These are phyloP conservation scores for Aspergillus saccharolyticus DNA, from an alignment of 495 filamentous ascomycete genomes.

Conservation along the genomic window DNA sequence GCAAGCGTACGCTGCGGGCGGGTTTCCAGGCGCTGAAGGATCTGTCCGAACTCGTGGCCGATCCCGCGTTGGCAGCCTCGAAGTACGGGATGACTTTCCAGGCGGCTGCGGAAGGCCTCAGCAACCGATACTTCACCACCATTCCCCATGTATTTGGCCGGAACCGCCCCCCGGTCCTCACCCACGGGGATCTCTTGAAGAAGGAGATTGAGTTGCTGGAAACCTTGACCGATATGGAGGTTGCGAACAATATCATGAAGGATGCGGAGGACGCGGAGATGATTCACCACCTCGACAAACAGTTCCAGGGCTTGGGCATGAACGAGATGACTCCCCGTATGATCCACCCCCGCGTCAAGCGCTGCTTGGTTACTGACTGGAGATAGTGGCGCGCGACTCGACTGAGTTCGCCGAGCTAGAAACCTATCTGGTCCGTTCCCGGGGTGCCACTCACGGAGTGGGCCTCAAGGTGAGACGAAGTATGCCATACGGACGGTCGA, in stretches of 20 bases:
- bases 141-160: slow-evolving; percentile 82
- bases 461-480: slow-evolving; percentile 37
- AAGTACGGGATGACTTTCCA: slow-evolving; percentile 38
- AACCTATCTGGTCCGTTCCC: slow-evolving; percentile 61
- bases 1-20: slow-evolving; percentile 62
- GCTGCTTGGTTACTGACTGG: not conserved
- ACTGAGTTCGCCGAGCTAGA: slow-evolving; percentile 60
- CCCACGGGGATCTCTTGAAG: slow-evolving; percentile 50
- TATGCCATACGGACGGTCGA: not conserved
- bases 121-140: slow-evolving; percentile 71
- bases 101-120: slow-evolving; percentile 52
- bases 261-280: slow-evolving; percentile 44
- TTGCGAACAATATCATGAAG: slow-evolving; percentile 73
- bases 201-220: slow-evolving; percentile 73
- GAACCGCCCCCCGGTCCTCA: slow-evolving; percentile 62
- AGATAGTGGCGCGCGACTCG: slow-evolving; percentile 47
- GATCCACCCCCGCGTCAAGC: slow-evolving; percentile 2
- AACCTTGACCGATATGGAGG: slow-evolving; percentile 75
- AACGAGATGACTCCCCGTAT: slow-evolving; percentile 64
- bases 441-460: slow-evolving; percentile 54
- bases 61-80: slow-evolving; percentile 39
- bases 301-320: slow-evolving; percentile 64
- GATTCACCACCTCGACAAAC: slow-evolving; percentile 62
- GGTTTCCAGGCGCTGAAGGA: slow-evolving; percentile 74
- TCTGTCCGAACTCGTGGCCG: slow-evolving; percentile 57